Base-by-base conservation (phyloP, 192 early-diverging fungal species). In the Backusella sp. region DNA sequence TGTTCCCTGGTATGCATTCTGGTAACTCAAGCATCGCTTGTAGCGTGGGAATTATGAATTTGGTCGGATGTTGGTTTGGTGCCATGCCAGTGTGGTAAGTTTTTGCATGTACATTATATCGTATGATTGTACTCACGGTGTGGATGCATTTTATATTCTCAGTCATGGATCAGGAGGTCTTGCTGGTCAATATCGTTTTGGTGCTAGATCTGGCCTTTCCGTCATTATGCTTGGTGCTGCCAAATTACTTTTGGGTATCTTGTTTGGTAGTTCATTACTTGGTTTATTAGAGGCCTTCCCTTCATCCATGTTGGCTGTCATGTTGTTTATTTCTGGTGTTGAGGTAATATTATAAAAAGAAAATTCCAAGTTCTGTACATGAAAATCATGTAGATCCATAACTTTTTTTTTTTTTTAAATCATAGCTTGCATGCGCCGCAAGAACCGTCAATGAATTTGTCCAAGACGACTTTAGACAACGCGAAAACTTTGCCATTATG, bases 181-280 rank as follows among this genome's bases (percentile, higher is more conserved):
- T n/a, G 94, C 95, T n/a, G 96, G 91, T 6, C 95, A 97, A 83
- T 96, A 96, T 79, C 92, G 95, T 8, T 97, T 97, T 83, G 96
- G 96, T 66, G 94, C 96, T 19, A 89, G 96, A 65, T 88, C 93
- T 0, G 93, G 91, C 70, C 86, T 93, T 35, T 92, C 92, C 41
- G 86, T 97, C 74, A 86, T 94, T 59, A 66, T 94, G 67, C 85
- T 97, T 21, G 96, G 96, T 26, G 42, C 82, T 2, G 68, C 88
- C 83, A 97, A 96, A 77, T 85, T 97, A n/a, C 46, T 92, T 0
- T 39, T 92, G 6, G 95, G 95, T 35, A 85, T 96, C n/a, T 78
- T 95, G 56, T 94, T 96, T 87, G 94, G 95, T 36, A 88, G 87
- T 42, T 93, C 95, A 6, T 86, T 97, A 65, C 80, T 92, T 35